Evolutionary conservation across 257 asterid species (phyloP).

Genomic region (Solanum commersonii): DNA sequence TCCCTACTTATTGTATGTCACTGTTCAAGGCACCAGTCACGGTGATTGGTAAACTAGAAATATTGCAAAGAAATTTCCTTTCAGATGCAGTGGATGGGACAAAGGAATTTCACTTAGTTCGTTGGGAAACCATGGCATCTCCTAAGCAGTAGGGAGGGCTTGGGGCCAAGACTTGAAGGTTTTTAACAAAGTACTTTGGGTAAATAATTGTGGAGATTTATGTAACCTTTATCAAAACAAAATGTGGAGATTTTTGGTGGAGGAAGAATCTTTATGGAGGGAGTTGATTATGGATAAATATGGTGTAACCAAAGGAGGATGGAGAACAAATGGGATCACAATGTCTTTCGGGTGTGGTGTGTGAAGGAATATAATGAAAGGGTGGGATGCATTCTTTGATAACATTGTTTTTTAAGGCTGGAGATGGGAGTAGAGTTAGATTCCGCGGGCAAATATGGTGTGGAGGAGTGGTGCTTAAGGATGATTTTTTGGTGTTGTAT

Average conservation of each 20-base stretch:
- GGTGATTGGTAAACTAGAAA: not conserved
- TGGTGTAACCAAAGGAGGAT: not conserved
- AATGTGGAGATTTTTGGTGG: not conserved
- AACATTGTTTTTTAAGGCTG: not conserved
- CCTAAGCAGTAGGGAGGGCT: not conserved
- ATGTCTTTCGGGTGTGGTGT: not conserved
- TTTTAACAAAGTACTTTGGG: not conserved
- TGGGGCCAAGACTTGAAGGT: not conserved
- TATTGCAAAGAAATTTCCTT: not conserved
- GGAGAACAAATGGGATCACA: not conserved
- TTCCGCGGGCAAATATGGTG: not conserved
- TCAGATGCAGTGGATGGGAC: not conserved
- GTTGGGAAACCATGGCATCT: not conserved
- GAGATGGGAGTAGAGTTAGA: not conserved
- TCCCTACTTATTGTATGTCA: not conserved
- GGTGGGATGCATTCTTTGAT: not conserved
- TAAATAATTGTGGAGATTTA: not conserved
- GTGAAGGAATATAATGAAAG: not conserved
- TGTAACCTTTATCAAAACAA: no score
- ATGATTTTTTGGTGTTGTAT: not conserved
- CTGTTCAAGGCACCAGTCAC: not conserved
- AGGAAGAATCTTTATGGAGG: not conserved
- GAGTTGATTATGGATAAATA: not conserved
- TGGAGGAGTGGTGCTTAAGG: not conserved
- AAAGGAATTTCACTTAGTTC: no score